Evolutionary conservation across 1,284 basidiomycete species (phyloP).

Genomic region (Cryptococcus amylolentus): DNA sequence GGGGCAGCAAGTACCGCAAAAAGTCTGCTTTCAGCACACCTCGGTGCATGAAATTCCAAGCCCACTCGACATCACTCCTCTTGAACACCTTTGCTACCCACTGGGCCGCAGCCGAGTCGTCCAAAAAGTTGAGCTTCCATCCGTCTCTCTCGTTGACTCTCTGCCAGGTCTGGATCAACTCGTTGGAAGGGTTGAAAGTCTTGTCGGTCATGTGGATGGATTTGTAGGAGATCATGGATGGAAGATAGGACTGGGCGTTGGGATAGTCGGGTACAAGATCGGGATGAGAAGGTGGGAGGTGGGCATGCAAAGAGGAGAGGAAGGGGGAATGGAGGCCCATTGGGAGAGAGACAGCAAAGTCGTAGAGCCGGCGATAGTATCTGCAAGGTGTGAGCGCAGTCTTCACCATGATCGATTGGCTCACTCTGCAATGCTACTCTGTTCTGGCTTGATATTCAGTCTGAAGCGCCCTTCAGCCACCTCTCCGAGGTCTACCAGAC

Average conservation of each 20-base stretch:
- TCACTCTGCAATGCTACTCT: slow-evolving; percentile 18
- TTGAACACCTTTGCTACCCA: slow-evolving; percentile 38
- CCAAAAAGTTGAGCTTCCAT: slow-evolving; percentile 42
- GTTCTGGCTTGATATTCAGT: slow-evolving; percentile 13
- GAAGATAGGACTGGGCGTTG: not conserved
- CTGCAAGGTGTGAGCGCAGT: slow-evolving; percentile 2
- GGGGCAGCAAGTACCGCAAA: slow-evolving; percentile 47
- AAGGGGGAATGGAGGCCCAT: slow-evolving; percentile 11
- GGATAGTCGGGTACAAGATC: slow-evolving; percentile 7
- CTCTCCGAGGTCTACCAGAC: slow-evolving; percentile 23
- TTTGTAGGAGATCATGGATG: slow-evolving; percentile 31
- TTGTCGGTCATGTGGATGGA: slow-evolving; percentile 44
- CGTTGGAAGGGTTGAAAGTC: slow-evolving; percentile 9
- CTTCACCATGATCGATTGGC: slow-evolving; percentile 1
- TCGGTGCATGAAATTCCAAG: slow-evolving; percentile 42
- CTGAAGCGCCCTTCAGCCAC: slow-evolving; percentile 24
- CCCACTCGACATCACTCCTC: slow-evolving; percentile 34
- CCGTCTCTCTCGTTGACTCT: slow-evolving; percentile 30
- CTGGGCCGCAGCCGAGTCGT: slow-evolving; percentile 35
- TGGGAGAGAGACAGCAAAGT: slow-evolving; percentile 18
- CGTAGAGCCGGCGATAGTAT: slow-evolving; percentile 23
- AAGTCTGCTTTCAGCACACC: slow-evolving; percentile 50
- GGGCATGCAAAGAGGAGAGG: slow-evolving; percentile 13
- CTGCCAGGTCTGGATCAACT: slow-evolving; percentile 22
- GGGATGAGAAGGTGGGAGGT: slow-evolving; percentile 17